Percentiles rank a stretch among this genome's conserved stretches.
phyloP scores from a whole-genome alignment of 1,284 basidiomycete genomes.

The Pisolithus thermaeus region DNA sequence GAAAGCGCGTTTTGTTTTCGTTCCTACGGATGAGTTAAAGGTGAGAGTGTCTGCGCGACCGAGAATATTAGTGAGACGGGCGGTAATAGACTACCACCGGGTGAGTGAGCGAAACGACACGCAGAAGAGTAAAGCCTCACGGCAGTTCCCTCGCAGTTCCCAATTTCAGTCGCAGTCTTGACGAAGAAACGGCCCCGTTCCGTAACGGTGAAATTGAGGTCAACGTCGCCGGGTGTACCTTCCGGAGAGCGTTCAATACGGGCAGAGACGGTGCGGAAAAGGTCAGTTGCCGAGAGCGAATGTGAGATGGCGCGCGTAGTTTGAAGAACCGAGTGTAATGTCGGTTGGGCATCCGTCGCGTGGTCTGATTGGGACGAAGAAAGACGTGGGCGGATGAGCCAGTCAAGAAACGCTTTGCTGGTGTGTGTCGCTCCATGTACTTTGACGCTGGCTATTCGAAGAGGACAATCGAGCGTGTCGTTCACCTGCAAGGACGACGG shows the following conservation, averaged over 20 bases:
- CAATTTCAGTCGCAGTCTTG: constrained; percentile 88
- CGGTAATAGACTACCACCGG: constrained; percentile 60
- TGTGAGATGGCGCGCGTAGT: constrained; percentile 62
- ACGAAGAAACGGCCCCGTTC: constrained; percentile 82
- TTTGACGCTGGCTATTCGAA: constrained; percentile 45
- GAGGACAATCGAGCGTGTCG: constrained; percentile 17
- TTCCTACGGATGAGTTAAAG: constrained; percentile 80
- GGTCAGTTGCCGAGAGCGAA: constrained; percentile 62
- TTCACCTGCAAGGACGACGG: not conserved
- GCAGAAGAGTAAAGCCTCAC: constrained; percentile 43
- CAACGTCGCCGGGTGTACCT: constrained; percentile 58
- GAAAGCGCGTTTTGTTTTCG: constrained; percentile 83
- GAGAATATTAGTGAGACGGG: constrained; percentile 80
- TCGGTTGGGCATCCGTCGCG: constrained; percentile 24
- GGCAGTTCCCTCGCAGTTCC: constrained; percentile 89
- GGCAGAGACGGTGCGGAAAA: constrained; percentile 71
- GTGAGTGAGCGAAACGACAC: constrained; percentile 5
- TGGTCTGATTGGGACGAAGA: constrained; percentile 31
- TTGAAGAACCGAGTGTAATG: constrained; percentile 62
- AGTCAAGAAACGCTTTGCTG: constrained; percentile 73
- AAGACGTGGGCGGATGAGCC: constrained; percentile 64
- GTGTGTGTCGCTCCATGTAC: constrained; percentile 75
- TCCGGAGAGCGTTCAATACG: constrained; percentile 62
- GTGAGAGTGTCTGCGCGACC: constrained; percentile 90
- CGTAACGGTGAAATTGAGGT: constrained; percentile 74